phyloP scores from a whole-genome alignment of 2,329 filamentous ascomycete species.

The Ceratocystis variospora region DNA sequence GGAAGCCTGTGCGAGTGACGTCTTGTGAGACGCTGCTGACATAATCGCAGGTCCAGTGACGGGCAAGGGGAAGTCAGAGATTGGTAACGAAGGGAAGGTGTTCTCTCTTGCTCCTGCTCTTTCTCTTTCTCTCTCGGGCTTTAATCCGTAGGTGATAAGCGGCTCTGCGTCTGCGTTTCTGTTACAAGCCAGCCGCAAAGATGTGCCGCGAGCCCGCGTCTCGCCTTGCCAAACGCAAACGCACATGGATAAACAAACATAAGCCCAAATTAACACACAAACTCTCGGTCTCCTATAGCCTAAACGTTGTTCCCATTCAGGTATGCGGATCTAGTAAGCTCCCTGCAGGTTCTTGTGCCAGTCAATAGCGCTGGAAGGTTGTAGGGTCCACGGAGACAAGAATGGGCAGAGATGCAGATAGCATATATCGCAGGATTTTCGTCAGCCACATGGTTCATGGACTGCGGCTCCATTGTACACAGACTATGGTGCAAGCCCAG shows the following conservation, averaged over 20 bases:
- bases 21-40: constrained; percentile 9
- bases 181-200: neutral
- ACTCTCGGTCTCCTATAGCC: neutral
- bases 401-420: neutral
- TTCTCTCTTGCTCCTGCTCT: no score
- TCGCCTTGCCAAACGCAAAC: neutral
- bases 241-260: no score
- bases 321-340: neutral
- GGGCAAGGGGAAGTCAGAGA: no score
- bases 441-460: neutral
- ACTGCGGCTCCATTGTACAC: neutral
- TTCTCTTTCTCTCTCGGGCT: neutral
- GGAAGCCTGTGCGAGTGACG: constrained; percentile 3
- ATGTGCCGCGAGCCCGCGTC: neutral
- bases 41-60: neutral
- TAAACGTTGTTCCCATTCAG: neutral
- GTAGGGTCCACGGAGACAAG: neutral
- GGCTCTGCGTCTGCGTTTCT: neutral
- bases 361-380: neutral
- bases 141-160: neutral
- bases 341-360: neutral
- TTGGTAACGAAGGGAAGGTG: neutral
- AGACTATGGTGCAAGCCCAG: neutral
- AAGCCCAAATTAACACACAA: neutral
- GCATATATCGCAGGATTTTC: neutral